These are phyloP conservation scores for Globisporangium paddicum DNA, from an alignment of 352 stramenopile genomes.

Conservation along the genomic window DNA sequence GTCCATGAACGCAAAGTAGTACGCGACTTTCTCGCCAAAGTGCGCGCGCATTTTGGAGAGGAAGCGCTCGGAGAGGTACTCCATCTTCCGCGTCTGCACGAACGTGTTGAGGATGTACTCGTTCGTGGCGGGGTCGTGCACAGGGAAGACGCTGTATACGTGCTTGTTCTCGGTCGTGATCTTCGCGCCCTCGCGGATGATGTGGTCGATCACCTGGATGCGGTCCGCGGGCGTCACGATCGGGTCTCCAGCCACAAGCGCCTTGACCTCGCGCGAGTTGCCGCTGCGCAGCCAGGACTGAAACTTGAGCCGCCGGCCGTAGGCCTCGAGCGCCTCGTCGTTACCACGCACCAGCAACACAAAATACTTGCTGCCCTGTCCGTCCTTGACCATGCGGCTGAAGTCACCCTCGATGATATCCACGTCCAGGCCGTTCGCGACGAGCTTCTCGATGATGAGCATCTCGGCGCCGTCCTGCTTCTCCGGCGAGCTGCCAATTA, in stretches of 20 bases:
- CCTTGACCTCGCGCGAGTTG: constrained; percentile 68
- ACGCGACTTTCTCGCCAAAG: constrained; percentile 83
- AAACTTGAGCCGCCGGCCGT: constrained; percentile 58
- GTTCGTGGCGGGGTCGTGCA: constrained; percentile 71
- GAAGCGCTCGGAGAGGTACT: constrained; percentile 57
- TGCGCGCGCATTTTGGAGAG: constrained; percentile 60
- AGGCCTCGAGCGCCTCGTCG: constrained; percentile 50
- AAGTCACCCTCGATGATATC: constrained; percentile 74
- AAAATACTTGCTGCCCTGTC: constrained; percentile 55
- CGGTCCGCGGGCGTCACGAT: constrained; percentile 70
- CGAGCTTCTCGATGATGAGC: constrained; percentile 52
- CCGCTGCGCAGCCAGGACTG: constrained; percentile 75
- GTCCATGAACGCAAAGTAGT: constrained; percentile 85
- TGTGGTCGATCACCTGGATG: constrained; percentile 81
- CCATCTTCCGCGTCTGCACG: constrained; percentile 60
- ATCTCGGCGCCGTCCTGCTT: constrained; percentile 35
- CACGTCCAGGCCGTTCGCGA: constrained; percentile 60
- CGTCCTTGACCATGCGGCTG: constrained; percentile 25
- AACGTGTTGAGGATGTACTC: constrained; percentile 70
- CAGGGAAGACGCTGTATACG: constrained; percentile 71
- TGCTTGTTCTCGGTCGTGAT: constrained; percentile 48
- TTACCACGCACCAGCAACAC: constrained; percentile 69
- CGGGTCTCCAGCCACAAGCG: constrained; percentile 44
- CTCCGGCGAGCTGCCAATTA: constrained; percentile 13
- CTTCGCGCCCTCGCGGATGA: constrained; percentile 67